Evolutionary conservation across 495 filamentous ascomycete species (phyloP).

Genomic region (Cairneyella variabilis): DNA sequence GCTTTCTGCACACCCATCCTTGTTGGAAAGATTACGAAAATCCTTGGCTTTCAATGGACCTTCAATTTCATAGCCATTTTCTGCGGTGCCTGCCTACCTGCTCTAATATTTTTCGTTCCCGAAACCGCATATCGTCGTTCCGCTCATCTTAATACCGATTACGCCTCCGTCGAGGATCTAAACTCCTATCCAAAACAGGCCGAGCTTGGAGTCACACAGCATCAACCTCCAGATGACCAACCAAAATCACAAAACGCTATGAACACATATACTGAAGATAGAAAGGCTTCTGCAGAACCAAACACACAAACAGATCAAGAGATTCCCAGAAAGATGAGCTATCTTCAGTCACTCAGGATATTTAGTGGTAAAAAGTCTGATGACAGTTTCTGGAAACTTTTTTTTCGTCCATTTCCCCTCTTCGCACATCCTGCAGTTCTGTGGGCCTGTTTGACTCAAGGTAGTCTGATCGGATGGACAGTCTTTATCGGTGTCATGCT

Average conservation of each 20-base stretch:
- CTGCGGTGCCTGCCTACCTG: constrained; percentile 40
- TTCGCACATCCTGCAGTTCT: constrained; percentile 82
- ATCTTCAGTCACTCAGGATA: constrained; percentile 54
- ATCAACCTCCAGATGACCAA: constrained; percentile 23
- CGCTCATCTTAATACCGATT: constrained; percentile 29
- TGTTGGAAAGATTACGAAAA: constrained; percentile 75
- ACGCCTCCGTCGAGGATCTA: constrained; percentile 54
- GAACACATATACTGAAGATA: too few relatives aligned
- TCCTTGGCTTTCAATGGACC: constrained; percentile 80
- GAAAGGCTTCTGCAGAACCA: constrained; percentile 22
- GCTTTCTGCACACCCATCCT: constrained; percentile 85
- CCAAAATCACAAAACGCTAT: too few relatives aligned
- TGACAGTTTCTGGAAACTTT: constrained; percentile 72
- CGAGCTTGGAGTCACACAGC: constrained; percentile 19
- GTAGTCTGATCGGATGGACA: constrained; percentile 85
- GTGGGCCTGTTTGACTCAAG: constrained; percentile 80
- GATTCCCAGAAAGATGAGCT: constrained; percentile 39
- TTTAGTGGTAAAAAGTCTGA: constrained; percentile 73
- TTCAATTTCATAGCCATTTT: constrained; percentile 64
- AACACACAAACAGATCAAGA: constrained; percentile 2
- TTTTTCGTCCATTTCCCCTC: constrained; percentile 72
- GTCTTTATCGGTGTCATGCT: constrained; percentile 86
- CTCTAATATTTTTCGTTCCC: constrained; percentile 43
- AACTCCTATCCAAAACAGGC: constrained; percentile 57
- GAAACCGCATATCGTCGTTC: constrained; percentile 38